Base-by-base conservation (phyloP, 352 stramenopile species). In the Phytophthora sp. region DNA sequence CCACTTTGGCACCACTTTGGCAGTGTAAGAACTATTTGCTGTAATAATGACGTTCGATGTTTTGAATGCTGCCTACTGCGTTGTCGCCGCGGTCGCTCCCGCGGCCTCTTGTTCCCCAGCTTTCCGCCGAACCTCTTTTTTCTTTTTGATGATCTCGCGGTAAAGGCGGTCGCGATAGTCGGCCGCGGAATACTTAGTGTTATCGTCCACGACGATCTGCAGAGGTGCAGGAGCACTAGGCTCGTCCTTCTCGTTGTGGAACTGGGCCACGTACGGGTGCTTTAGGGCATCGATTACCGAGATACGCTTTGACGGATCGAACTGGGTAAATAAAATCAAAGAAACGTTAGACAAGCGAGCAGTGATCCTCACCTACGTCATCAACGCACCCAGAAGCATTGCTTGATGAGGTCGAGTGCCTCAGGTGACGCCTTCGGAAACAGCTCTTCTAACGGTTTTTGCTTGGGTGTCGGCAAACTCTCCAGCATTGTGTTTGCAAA, bases 241-340 rank as follows among this genome's bases (percentile, higher is more conserved):
- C 55, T 99, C 96, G 51, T 98, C 88, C 66, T 98, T 96, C n/a
- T 94, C 83, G 57, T 98, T 96, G 76, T 98, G 95, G 70, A 99
- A 98, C 62, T 98, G 89, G 17, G 88, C 80, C 32, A 99, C 89
- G 71, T 97, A 99, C 32, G 93, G 78, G 58, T 99, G 94, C 59
- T 92, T 89, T 58, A 99, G 74, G 11, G 94, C 89, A 21, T 95
- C 87, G 26, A 88, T 78, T 12, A 86, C 87, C 20, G 91, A 82
- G 27, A 97, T 91, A 35, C 96, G 84, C 67, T 98, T 97, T 39
- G 70, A 83, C 7, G 94, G 95, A 68, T 98, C 92, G 66, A 98
- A 98, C 77, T 96, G 66, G 34, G 7, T 13, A 37, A 44, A 28
- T 13, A 45, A 18, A 28, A n/a, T n/a, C n/a, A n/a, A 32, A 49